Percentiles rank a stretch among this genome's conserved stretches.
Conservation (phyloP, 805 yeast species). For the Kuraishia floccosa region DNA sequence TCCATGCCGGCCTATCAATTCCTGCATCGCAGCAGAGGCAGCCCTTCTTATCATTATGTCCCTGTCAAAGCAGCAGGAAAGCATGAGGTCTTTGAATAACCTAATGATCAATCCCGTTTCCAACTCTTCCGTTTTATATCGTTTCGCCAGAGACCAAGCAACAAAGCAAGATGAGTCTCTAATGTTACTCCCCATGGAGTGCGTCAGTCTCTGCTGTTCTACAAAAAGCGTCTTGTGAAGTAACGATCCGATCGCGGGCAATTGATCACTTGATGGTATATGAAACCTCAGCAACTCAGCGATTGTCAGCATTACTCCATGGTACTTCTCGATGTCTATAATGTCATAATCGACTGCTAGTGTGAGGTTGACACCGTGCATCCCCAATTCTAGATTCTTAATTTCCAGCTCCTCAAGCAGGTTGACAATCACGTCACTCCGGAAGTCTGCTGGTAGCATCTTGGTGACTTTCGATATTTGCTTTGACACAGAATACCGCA, state of each 20-base stretch:
- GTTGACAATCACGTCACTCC: conserved; percentile 26
- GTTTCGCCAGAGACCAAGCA: conserved; percentile 64
- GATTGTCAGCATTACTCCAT: conserved; percentile 44
- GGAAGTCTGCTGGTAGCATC: conserved; percentile 19
- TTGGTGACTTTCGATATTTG: conserved; percentile 40
- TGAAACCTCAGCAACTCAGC: conserved; percentile 31
- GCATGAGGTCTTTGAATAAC: conserved; percentile 28
- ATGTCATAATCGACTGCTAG: conserved; percentile 16
- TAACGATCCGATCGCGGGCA: conserved; percentile 22
- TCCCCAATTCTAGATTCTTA: conserved; percentile 3
- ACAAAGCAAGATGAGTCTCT: conserved; percentile 81
- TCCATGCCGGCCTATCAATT: conserved; percentile 70
- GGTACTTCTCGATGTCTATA: conserved; percentile 33
- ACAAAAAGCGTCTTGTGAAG: conserved; percentile 38
- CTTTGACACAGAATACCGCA: conserved; percentile 60
- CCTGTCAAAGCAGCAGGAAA: conserved; percentile 53
- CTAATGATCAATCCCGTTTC: conserved; percentile 6
- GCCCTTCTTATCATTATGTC: conserved; percentile 73
- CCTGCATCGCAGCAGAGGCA: conserved; percentile 81
- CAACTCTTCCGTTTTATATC: conserved; percentile 13
- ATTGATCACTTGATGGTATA: conserved; percentile 7
- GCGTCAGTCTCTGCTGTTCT: conserved; percentile 41
- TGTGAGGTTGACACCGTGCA: not conserved
- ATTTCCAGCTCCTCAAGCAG: conserved; percentile 22
- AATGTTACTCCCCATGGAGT: conserved; percentile 52